A percentile compares a stretch with the other conserved stretches of the same genome.
Conservation (phyloP, 805 yeast genomes). For the Grigorovia transvaalensis region DNA sequence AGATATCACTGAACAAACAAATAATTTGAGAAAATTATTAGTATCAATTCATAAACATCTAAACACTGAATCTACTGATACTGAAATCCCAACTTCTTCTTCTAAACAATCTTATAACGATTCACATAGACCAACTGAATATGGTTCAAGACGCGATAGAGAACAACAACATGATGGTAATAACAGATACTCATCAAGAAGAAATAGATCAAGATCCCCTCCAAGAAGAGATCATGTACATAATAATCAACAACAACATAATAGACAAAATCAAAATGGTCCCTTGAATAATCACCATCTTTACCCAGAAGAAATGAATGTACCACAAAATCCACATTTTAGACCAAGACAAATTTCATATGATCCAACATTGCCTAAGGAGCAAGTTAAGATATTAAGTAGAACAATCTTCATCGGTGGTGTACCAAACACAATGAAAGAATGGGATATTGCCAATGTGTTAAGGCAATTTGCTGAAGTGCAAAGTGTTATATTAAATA, state of each 20-base stretch:
- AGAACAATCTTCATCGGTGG: slow-evolving; percentile 94
- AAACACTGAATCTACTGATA: slow-evolving; percentile 8
- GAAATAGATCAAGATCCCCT: slow-evolving; percentile 46
- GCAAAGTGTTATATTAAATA: slow-evolving; percentile 79
- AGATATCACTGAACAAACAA: slow-evolving; percentile 30
- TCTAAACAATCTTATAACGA: slow-evolving; percentile 5
- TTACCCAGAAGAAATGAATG: slow-evolving; percentile 46
- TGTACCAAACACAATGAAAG: slow-evolving; percentile 74
- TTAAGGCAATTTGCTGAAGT: slow-evolving; percentile 84
- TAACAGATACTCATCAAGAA: slow-evolving; percentile 28
- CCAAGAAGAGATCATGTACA: slow-evolving; percentile 9
- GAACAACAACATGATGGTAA: slow-evolving; percentile 20
- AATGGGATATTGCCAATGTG: slow-evolving; percentile 54
- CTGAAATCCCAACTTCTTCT: slow-evolving; percentile 1
- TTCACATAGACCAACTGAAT: slow-evolving; percentile 19
- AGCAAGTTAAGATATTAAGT: slow-evolving; percentile 70
- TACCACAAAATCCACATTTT: slow-evolving; percentile 63
- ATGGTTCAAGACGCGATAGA: slow-evolving; percentile 28
- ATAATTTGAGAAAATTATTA: slow-evolving; percentile 34
- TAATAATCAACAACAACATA: slow-evolving; percentile 2
- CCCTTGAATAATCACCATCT: slow-evolving; percentile 26
- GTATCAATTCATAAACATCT: slow-evolving; percentile 22
- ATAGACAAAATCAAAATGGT: slow-evolving; percentile 2
- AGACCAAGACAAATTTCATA: slow-evolving; percentile 63
- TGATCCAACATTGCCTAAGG: slow-evolving; percentile 66